phyloP scores from a whole-genome alignment of 306 rosid species.

The Carpinus viminea region DNA sequence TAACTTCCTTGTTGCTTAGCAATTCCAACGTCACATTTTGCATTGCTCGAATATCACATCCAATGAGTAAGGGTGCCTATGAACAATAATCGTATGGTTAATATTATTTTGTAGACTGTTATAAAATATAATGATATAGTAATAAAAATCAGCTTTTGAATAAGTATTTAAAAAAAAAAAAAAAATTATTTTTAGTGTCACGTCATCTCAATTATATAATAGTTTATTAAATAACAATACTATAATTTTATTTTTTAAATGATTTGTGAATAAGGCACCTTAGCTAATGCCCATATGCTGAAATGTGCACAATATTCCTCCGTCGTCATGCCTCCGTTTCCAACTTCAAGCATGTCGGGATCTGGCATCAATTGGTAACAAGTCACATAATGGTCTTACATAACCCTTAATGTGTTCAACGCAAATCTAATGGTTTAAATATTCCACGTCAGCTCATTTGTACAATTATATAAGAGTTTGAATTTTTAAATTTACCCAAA shows the following conservation, averaged over 20 bases:
- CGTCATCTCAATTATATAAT: no score
- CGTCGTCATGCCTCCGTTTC: conserved; percentile 77
- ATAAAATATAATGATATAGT: no score
- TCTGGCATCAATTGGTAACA: conserved; percentile 34
- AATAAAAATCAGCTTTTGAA: no score
- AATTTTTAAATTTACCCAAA: no score
- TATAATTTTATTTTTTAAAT: no score
- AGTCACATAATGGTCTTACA: neutral
- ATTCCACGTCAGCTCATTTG: no score
- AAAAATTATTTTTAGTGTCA: no score
- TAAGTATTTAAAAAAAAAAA: no score
- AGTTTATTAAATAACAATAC: no score
- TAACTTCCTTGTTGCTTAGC: conserved; percentile 62
- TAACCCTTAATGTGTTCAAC: no score
- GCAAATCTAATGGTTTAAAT: no score
- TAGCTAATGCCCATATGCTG: conserved; percentile 78
- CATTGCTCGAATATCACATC: conserved; percentile 70
- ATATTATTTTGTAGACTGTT: neutral
- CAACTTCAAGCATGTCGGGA: conserved; percentile 90
- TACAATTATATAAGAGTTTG: no score
- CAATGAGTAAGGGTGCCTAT: conserved; percentile 70
- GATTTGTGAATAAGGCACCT: conserved; percentile 37
- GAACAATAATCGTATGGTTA: neutral
- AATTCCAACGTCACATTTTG: conserved; percentile 44
- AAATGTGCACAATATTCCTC: conserved; percentile 80